phyloP scores from a whole-genome alignment of 345 rosid species.

The Brassica carinata region DNA sequence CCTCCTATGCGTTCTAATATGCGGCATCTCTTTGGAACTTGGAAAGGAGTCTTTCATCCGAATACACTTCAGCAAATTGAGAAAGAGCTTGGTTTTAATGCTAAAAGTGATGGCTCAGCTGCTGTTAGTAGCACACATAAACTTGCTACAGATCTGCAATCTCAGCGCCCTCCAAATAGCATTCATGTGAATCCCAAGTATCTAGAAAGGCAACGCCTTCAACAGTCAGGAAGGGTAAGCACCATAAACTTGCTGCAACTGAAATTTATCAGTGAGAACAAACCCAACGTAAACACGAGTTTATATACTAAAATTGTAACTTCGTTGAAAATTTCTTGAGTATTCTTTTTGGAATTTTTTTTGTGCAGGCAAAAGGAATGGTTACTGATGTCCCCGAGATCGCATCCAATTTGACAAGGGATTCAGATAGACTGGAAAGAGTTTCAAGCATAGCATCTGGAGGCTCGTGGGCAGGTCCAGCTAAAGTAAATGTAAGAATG shows the following conservation, averaged over 20 bases:
- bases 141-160: constrained; percentile 48
- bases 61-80: constrained; percentile 77
- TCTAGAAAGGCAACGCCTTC: constrained; percentile 89
- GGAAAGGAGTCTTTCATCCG: constrained; percentile 96
- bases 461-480: constrained; percentile 62
- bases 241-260: constrained; percentile 4
- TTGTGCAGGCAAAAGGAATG: constrained; percentile 38
- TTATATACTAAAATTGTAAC: not conserved
- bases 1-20: constrained; percentile 74
- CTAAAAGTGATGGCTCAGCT: constrained; percentile 70
- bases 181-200: constrained; percentile 98
- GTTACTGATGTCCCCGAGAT: constrained; percentile 37
- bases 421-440: constrained; percentile 41
- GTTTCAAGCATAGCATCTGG: constrained; percentile 61
- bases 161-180: constrained; percentile 82
- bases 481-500: constrained; percentile 60
- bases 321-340: not conserved
- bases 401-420: constrained; percentile 29
- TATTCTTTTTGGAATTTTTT: not conserved
- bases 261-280: constrained; percentile 9
- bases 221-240: constrained; percentile 82
- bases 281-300: not conserved
- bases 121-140: constrained; percentile 45
- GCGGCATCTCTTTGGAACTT: constrained; percentile 98
- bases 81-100: constrained; percentile 84